Evolutionary conservation across 805 yeast genomes (phyloP), one percentile per base, ranked within the genome.

Genomic region (Yamadazyma kitorensis): DNA sequence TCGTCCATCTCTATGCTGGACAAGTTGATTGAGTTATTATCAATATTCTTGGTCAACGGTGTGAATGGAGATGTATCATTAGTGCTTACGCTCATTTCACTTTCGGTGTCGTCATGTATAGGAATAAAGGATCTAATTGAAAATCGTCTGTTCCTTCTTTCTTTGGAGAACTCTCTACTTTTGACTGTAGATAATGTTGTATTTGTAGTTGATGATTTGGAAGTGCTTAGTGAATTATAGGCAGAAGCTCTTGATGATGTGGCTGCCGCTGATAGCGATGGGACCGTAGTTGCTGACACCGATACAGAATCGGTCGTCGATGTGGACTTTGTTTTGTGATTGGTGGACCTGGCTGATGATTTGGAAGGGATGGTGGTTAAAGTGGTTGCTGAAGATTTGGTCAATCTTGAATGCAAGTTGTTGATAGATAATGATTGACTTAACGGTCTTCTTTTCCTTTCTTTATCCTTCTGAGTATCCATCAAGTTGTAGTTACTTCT

Each of bases 361-460:
- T 20, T 20, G 8, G 23, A 8, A 11, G 23, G 11, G 8, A 20
- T 20, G 8, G 23, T 8, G 8, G 23, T 8, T 20, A 18, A 21
- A 5, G 32, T 21, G n/a, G 27, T 24, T 13, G 36, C 20, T 9
- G 11, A 10, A n/a, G 24, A 22, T 20, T 33, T 27, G n/a, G 15
- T 33, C 2, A 31, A 15, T n/a, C 29, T 24, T 15, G 33, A 11
- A 17, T 34, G 33, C 11, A 43, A 33, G 26, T 39, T 43, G 15
- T 38, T 33, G 17, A 43, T 31, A 5, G 44, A 39, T 17, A 43
- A 33, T 6, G 43, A 34, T 15, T 37, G 47, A 23, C 44, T 40
- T 22, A 43, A 43, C 5, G 47, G 47, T 22, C 43, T 34, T 32
- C 47, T 43, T 24, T 31, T 39, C 16, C 27, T 28, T 3, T 33